These are phyloP conservation scores for Pichia cactophila DNA, from an alignment of 1,139 yeast species.

Conservation along the genomic window DNA sequence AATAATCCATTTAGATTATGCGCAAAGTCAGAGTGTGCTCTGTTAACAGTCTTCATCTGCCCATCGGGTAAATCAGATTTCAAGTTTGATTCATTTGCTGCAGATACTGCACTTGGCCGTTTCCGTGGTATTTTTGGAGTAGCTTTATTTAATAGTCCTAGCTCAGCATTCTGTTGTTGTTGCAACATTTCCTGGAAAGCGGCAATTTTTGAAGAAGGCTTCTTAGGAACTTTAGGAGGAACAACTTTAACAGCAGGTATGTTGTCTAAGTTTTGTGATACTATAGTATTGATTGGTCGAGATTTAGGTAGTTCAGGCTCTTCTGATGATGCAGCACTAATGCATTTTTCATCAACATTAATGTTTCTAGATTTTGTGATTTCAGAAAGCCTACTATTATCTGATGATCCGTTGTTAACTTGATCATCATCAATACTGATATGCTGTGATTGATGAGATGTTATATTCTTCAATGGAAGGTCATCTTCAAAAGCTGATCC, in stretches of 20 bases:
- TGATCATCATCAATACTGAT: too few relatives aligned
- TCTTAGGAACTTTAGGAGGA: slow-evolving; percentile 69
- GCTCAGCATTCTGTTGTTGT: slow-evolving; percentile 33
- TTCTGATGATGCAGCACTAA: neutral
- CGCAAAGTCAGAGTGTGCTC: slow-evolving; percentile 38
- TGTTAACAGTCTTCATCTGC: slow-evolving; percentile 12
- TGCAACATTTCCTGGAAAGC: slow-evolving; percentile 71
- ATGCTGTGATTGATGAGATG: too few relatives aligned
- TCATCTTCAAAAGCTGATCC: too few relatives aligned
- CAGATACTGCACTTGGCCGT: slow-evolving; percentile 4
- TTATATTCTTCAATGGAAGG: too few relatives aligned
- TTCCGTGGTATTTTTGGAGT: slow-evolving; percentile 13
- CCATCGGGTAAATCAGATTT: neutral
- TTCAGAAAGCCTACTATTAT: neutral
- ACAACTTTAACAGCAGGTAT: slow-evolving; percentile 22
- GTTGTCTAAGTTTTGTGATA: neutral
- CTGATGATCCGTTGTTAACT: too few relatives aligned
- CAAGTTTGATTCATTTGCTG: slow-evolving; percentile 4
- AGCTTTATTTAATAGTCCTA: slow-evolving; percentile 18
- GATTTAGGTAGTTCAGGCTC: slow-evolving; percentile 4
- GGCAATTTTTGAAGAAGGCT: slow-evolving; percentile 68
- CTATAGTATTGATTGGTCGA: neutral
- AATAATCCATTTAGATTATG: slow-evolving; percentile 51
- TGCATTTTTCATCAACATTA: neutral
- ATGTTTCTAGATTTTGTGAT: too few relatives aligned